Evolutionary conservation across 495 filamentous ascomycete species (phyloP).

Genomic region (Physcia stellaris): DNA sequence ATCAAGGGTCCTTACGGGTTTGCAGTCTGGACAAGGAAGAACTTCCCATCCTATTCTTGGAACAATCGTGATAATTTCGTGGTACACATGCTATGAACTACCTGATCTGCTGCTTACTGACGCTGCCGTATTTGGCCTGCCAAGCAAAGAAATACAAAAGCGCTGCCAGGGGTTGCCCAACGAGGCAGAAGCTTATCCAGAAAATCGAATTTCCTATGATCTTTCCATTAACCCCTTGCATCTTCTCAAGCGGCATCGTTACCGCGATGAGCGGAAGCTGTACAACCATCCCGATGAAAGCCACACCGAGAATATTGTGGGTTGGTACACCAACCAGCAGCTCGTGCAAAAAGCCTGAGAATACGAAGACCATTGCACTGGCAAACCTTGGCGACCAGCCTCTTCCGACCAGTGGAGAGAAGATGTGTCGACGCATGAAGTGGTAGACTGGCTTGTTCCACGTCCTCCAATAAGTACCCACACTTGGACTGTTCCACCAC

Average conservation of each 20-base stretch:
- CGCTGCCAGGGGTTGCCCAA: slow-evolving; percentile 84
- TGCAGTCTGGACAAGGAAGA: too few relatives aligned
- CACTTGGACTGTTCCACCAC: slow-evolving; percentile 88
- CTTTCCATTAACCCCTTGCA: slow-evolving; percentile 56
- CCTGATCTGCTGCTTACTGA: too few relatives aligned
- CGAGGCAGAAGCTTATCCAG: slow-evolving; percentile 86
- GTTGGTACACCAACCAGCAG: slow-evolving; percentile 88
- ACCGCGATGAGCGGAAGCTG: slow-evolving; percentile 80
- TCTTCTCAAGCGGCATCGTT: slow-evolving; percentile 64
- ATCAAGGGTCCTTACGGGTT: too few relatives aligned
- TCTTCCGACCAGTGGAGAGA: slow-evolving; percentile 67
- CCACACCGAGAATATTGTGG: slow-evolving; percentile 90
- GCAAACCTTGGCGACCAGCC: slow-evolving; percentile 58
- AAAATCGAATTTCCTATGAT: slow-evolving; percentile 85
- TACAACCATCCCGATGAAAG: slow-evolving; percentile 84
- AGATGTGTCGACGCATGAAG: slow-evolving; percentile 91
- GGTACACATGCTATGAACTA: too few relatives aligned
- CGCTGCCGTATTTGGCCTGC: slow-evolving; percentile 92
- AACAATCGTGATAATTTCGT: too few relatives aligned
- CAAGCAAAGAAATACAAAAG: slow-evolving; percentile 93
- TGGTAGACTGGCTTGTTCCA: slow-evolving; percentile 97
- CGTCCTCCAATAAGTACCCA: slow-evolving; percentile 83
- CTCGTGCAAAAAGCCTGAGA: slow-evolving; percentile 83
- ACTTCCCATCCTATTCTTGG: too few relatives aligned
- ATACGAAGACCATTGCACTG: slow-evolving; percentile 64